Evolutionary conservation across 129 eudicot species (phyloP).

Genomic region (Flaveria ramosissima): DNA sequence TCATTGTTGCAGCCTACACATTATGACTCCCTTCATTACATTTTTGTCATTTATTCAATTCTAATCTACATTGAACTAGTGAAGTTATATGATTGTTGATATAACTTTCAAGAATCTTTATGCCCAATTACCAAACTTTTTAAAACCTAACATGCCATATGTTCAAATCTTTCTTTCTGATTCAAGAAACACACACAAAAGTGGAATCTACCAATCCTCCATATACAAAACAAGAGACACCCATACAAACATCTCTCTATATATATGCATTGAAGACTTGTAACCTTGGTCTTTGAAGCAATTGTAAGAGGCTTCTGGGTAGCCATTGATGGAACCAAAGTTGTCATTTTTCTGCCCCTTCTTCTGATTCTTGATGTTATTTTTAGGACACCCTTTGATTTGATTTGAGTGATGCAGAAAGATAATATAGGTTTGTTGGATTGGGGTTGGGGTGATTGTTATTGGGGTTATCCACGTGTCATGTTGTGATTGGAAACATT

Average conservation of each 20-base stretch:
- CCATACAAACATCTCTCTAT: background rate
- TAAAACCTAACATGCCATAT: background rate
- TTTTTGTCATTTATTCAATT: background rate
- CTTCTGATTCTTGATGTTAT: conserved; percentile 8
- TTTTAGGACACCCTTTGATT: conserved; percentile 22
- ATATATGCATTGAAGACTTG: background rate
- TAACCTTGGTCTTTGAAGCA: conserved; percentile 57
- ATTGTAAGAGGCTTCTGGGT: conserved; percentile 53
- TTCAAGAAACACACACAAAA: background rate
- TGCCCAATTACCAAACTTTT: background rate
- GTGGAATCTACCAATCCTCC: background rate
- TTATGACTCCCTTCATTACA: too few species aligned
- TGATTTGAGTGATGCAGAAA: conserved; percentile 42
- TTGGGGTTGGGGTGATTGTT: conserved; percentile 32
- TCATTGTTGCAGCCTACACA: conserved; percentile 42
- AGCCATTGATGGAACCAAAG: conserved; percentile 67
- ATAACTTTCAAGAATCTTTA: too few species aligned
- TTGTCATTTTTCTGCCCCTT: conserved; percentile 36
- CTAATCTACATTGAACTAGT: background rate
- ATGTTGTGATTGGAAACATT: conserved; percentile 32
- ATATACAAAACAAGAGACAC: background rate
- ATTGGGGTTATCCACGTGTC: conserved; percentile 49
- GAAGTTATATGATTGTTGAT: conserved; percentile 9
- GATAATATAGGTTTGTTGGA: conserved; percentile 34
- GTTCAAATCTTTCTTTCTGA: background rate